Conservation (phyloP, 2,329 filamentous ascomycete species). For the Hymenoscyphus linearis region DNA sequence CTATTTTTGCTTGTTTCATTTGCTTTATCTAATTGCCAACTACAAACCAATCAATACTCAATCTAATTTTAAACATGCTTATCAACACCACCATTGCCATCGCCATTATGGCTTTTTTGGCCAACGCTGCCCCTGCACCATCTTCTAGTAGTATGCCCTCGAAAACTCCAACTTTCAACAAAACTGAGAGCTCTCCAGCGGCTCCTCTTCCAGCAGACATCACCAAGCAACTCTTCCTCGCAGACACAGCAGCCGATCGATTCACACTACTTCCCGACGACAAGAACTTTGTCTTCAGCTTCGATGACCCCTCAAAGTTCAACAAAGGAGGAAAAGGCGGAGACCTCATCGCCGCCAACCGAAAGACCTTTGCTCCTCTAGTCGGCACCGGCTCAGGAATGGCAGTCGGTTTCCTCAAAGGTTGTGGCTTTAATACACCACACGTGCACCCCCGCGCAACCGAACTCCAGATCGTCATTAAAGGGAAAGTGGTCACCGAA, state of each 20-base stretch:
- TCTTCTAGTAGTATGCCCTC: no score
- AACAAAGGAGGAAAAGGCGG: slow-evolving; percentile 40
- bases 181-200: slow-evolving; percentile 2
- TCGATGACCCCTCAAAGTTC: slow-evolving; percentile 30
- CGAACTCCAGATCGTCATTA: slow-evolving; percentile 47
- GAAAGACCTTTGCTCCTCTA: slow-evolving; percentile 52
- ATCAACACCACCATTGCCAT: slow-evolving; percentile 33
- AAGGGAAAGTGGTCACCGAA: slow-evolving; percentile 45
- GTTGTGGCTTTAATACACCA: slow-evolving; percentile 52
- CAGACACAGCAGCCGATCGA: slow-evolving; percentile 39
- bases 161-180: no score
- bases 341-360: slow-evolving; percentile 46
- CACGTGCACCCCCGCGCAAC: slow-evolving; percentile 50
- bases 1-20: slow-evolving; percentile 6
- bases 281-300: slow-evolving; percentile 45
- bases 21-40: slow-evolving; percentile 7
- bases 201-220: slow-evolving; percentile 15
- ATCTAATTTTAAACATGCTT: slow-evolving; percentile 32
- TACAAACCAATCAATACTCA: slow-evolving; percentile 9
- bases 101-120: slow-evolving; percentile 38
- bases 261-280: slow-evolving; percentile 39
- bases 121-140: slow-evolving; percentile 28
- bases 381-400: slow-evolving; percentile 46
- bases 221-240: slow-evolving; percentile 24
- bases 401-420: slow-evolving; percentile 45